Conservation (phyloP, 1,284 basidiomycete genomes). For the Cryptococcus amylolentus region DNA sequence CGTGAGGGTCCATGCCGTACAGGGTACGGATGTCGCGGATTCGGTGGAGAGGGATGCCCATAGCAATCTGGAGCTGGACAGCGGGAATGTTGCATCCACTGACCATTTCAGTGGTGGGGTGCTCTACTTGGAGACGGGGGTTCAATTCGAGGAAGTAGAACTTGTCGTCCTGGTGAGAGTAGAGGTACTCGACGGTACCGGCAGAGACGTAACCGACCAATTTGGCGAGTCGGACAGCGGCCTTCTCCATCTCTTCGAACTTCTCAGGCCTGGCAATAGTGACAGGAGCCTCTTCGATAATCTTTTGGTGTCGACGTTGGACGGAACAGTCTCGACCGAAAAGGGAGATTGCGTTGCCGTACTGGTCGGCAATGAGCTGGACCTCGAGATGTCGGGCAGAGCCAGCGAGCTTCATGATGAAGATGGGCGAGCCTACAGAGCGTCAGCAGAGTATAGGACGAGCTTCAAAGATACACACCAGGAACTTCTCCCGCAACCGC, state of each 20-base stretch:
- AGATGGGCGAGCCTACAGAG: slow-evolving; percentile 85
- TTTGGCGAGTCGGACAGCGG: slow-evolving; percentile 94
- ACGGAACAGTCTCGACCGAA: slow-evolving; percentile 99
- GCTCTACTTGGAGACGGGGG: slow-evolving; percentile 98
- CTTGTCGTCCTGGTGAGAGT: slow-evolving; percentile 86
- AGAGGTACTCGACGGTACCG: slow-evolving; percentile 98
- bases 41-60: slow-evolving; percentile 95
- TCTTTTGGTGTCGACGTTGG: slow-evolving; percentile 99
- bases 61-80: slow-evolving; percentile 94
- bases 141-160: slow-evolving; percentile 99
- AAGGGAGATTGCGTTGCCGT: slow-evolving; percentile 97
- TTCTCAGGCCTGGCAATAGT: slow-evolving; percentile 89
- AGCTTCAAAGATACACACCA: slow-evolving; percentile 55
- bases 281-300: slow-evolving; percentile 99
- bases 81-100: slow-evolving; percentile 97
- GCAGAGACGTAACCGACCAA: slow-evolving; percentile 99
- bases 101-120: slow-evolving; percentile 99
- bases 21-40: slow-evolving; percentile 95
- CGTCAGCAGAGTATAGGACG: background rate
- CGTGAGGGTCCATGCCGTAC: slow-evolving; percentile 88
- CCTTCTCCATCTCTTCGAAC: slow-evolving; percentile 97
- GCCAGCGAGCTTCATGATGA: slow-evolving; percentile 99
- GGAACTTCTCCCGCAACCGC: slow-evolving; percentile 96
- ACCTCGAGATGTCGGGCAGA: slow-evolving; percentile 97
- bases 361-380: slow-evolving; percentile 97